phyloP scores from a whole-genome alignment of 495 filamentous ascomycete genomes.

The Hypoxylon lienhwacheense region DNA sequence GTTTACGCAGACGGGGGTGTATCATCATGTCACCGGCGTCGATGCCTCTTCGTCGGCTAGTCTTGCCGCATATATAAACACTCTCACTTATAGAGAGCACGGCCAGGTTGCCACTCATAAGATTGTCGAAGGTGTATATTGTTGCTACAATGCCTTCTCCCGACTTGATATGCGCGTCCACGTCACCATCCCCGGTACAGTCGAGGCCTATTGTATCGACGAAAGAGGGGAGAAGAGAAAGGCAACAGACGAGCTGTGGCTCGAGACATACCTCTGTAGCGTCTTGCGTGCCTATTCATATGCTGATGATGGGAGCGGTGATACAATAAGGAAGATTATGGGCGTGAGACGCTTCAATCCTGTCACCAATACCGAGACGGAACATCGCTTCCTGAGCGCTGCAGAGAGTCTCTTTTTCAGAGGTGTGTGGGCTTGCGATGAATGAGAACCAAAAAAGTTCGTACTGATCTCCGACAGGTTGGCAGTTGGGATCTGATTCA shows the following conservation, averaged over 20 bases:
- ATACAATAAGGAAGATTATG: constrained; percentile 89
- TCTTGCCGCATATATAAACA: constrained; percentile 97
- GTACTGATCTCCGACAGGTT: constrained; percentile 57
- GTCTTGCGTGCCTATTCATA: constrained; percentile 93
- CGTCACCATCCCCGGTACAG: constrained; percentile 90
- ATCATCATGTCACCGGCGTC: constrained; percentile 97
- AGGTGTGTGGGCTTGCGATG: constrained; percentile 54
- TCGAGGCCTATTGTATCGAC: constrained; percentile 95
- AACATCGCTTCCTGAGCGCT: constrained; percentile 94
- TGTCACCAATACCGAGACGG: constrained; percentile 93
- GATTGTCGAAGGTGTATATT: constrained; percentile 91
- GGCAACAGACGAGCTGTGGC: constrained; percentile 89
- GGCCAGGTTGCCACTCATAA: constrained; percentile 78
- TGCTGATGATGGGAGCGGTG: constrained; percentile 89
- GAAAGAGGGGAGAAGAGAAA: constrained; percentile 92
- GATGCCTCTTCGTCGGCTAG: constrained; percentile 97
- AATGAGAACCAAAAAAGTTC: not conserved
- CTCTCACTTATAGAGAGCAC: constrained; percentile 83
- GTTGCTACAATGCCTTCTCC: constrained; percentile 99
- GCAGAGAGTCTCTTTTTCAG: constrained; percentile 94
- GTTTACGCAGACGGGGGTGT: constrained; percentile 72
- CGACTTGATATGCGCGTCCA: constrained; percentile 97
- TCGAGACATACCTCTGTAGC: constrained; percentile 95
- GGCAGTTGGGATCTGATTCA: constrained; percentile 94
- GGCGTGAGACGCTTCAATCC: constrained; percentile 95